Conservation (phyloP, 495 filamentous ascomycete species). For the Hypoxylon perforatum region DNA sequence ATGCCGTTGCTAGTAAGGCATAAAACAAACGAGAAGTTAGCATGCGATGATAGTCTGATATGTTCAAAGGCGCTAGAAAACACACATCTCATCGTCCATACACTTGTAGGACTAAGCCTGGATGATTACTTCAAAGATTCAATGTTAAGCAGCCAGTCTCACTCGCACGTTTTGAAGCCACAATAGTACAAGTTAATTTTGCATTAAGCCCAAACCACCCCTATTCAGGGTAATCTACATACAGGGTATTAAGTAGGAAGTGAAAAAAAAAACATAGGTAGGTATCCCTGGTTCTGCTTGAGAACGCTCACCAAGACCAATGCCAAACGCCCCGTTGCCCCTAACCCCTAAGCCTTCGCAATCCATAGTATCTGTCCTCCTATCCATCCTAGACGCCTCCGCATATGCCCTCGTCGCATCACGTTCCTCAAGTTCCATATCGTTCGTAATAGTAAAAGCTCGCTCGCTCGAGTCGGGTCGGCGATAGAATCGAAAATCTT, state of each 20-base stretch:
- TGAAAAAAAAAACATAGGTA: background rate
- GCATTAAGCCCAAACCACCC: background rate
- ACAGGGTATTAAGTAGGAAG: background rate
- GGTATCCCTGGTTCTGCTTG: background rate
- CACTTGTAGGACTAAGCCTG: too few relatives aligned
- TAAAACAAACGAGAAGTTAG: too few relatives aligned
- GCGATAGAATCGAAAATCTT: slow-evolving; percentile 1
- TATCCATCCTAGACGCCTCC: slow-evolving; percentile 31
- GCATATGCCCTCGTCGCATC: slow-evolving; percentile 11
- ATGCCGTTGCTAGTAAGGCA: too few relatives aligned
- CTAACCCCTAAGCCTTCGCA: too few relatives aligned
- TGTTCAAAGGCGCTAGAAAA: too few relatives aligned
- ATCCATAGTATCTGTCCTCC: slow-evolving; percentile 13
- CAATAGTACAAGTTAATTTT: background rate
- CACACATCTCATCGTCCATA: too few relatives aligned
- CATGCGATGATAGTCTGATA: too few relatives aligned
- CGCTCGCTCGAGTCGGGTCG: background rate
- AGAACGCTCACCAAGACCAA: slow-evolving; percentile 7
- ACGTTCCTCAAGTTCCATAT: background rate
- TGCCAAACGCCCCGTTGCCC: slow-evolving; percentile 32
- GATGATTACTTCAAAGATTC: too few relatives aligned
- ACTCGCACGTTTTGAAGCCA: background rate
- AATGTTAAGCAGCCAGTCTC: too few relatives aligned
- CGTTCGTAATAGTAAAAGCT: slow-evolving; percentile 1
- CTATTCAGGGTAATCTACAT: background rate